Base-by-base conservation (phyloP, 768 basidiomycete genomes). In the Flagelloscypha sp. region DNA sequence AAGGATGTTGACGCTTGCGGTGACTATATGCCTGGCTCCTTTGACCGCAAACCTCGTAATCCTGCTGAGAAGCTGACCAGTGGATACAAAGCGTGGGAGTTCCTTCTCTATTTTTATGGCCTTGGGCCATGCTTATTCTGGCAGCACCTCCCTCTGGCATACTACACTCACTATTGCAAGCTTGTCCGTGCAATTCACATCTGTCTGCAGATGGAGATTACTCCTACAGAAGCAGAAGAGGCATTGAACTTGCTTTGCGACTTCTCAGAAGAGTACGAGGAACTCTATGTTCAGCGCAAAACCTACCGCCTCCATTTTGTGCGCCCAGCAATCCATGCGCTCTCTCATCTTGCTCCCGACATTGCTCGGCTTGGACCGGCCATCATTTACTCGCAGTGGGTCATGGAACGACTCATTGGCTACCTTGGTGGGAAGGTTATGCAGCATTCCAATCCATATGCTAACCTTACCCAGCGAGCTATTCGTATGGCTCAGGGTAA, bases 61-160 rank as follows among this genome's bases (percentile, higher is more conserved):
- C 50, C 50, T 15, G 51, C 53, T 7, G 48, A 61, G 36, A 65
- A 64, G 24, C 54, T 65, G 6, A 44, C 40, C 4, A 61, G 57
- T 38, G 59, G 63, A 0, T 68, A 64, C 41, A 65, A 66, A 29
- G 60, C 61, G 1, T 48, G 46, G 19, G 62, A 68, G 35, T 68
- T 35, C 23, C 39, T 47, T 3, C 29, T 45, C 0, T 64, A 62
- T 35, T 8, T 65, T 10, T 63, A 44, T 44, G 56, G 59, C 0
- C 52, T 60, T 19, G 56, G 53, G 7, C 62, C 59, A 7, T 58
- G 45, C 8, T 45, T 62, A 11, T 39, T 59, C 19, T 24, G 47
- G 15, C 3, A 43, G 2, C 5, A 55, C 30, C 42, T 57, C 15
- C 40, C 46, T 0, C 13, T 21, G 6, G 7, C 23, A 31, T 52